Evolutionary conservation across 2,329 filamentous ascomycete genomes (phyloP).

Genomic region (Chaetomiaceae sp.): DNA sequence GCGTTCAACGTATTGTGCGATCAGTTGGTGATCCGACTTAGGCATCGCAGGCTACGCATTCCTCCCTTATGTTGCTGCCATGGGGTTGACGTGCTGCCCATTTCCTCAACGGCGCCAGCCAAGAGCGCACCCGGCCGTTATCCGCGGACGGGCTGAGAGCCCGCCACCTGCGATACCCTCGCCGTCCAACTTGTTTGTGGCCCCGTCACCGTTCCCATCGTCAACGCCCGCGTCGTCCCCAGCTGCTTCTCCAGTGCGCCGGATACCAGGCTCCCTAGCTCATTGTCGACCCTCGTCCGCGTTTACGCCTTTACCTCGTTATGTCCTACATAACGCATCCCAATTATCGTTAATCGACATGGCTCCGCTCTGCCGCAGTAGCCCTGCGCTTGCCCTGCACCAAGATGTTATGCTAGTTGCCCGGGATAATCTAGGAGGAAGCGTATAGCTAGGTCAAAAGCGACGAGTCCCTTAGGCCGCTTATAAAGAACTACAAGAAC

Average conservation of each 20-base stretch:
- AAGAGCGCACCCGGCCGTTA: too few relatives aligned
- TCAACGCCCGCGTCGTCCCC: neutral
- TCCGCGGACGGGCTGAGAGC: too few relatives aligned
- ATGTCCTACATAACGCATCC: neutral
- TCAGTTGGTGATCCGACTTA: too few relatives aligned
- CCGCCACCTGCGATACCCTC: too few relatives aligned
- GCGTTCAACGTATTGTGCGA: too few relatives aligned
- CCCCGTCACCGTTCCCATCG: neutral
- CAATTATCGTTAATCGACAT: conserved; percentile 5
- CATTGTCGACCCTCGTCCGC: neutral
- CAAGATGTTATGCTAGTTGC: conserved; percentile 6
- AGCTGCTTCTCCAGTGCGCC: neutral
- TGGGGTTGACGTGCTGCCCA: too few relatives aligned
- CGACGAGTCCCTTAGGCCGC: conserved; percentile 6
- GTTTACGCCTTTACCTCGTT: neutral
- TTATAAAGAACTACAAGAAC: conserved; percentile 15
- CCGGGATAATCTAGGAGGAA: conserved; percentile 12
- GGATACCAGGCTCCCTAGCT: neutral
- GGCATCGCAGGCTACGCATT: too few relatives aligned
- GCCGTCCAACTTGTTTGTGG: too few relatives aligned
- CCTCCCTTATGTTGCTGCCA: too few relatives aligned
- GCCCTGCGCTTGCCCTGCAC: neutral
- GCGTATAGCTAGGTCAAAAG: conserved; percentile 9
- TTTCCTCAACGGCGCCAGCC: too few relatives aligned
- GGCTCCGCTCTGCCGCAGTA: neutral